Evolutionary conservation across 1,284 basidiomycete genomes (phyloP).

Genomic region (Coniferiporia sulphurascens): DNA sequence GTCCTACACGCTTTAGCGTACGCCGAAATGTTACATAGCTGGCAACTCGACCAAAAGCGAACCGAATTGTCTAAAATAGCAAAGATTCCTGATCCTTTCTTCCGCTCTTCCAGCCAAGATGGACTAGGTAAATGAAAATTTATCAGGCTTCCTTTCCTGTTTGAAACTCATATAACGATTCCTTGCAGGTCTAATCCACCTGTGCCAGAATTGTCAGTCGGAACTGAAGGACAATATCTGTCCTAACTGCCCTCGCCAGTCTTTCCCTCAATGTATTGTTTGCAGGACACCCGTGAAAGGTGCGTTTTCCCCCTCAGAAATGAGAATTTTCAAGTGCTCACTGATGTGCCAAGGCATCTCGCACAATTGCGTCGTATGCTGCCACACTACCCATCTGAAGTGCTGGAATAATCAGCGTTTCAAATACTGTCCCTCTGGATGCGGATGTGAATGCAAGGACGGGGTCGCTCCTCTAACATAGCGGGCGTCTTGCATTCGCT

Average conservation of each 20-base stretch:
- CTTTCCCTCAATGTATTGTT: slow-evolving; percentile 57
- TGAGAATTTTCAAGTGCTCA: not conserved
- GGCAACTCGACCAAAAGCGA: slow-evolving; percentile 63
- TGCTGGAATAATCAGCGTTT: slow-evolving; percentile 52
- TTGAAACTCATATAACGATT: not conserved
- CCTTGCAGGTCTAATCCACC: not conserved
- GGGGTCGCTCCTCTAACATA: not conserved
- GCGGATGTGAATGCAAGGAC: slow-evolving; percentile 49
- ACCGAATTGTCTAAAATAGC: slow-evolving; percentile 65
- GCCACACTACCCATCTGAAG: slow-evolving; percentile 61
- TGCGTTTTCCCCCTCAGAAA: slow-evolving; percentile 27
- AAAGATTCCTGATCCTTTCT: slow-evolving; percentile 23
- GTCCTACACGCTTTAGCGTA: slow-evolving; percentile 62
- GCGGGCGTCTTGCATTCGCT: not conserved
- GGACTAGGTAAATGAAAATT: slow-evolving; percentile 26
- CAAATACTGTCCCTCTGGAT: slow-evolving; percentile 55
- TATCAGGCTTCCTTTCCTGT: not conserved
- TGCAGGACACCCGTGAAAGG: slow-evolving; percentile 80
- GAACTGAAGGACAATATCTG: slow-evolving; percentile 38
- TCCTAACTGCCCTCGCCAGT: slow-evolving; percentile 41
- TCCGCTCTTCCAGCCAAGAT: slow-evolving; percentile 27
- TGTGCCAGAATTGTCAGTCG: slow-evolving; percentile 12
- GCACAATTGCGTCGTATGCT: slow-evolving; percentile 58
- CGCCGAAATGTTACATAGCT: slow-evolving; percentile 69
- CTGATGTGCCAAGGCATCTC: slow-evolving; percentile 52